Conservation (phyloP, 192 early-diverging fungal species). For the Mortierella hygrophila region DNA sequence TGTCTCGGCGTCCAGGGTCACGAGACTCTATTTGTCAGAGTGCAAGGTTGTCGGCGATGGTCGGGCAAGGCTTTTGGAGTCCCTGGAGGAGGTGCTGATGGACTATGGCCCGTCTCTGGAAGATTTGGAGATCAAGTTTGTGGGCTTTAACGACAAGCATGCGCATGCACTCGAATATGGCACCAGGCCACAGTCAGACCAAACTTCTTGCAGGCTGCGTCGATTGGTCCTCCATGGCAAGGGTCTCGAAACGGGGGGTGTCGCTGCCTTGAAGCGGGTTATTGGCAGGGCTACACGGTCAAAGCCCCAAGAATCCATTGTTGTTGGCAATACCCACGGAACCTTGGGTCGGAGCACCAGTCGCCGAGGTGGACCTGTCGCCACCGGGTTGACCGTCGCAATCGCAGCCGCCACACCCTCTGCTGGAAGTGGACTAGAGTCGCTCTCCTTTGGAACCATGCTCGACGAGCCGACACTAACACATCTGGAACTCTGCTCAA, state of each 20-base stretch:
- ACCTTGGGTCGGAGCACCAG: background rate
- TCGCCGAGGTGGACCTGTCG: background rate
- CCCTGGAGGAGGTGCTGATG: slow-evolving; percentile 39
- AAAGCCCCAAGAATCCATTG: background rate
- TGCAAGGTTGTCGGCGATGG: slow-evolving; percentile 28
- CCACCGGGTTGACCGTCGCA: background rate
- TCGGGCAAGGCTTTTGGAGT: slow-evolving; percentile 21
- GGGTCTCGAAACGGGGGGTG: slow-evolving; percentile 31
- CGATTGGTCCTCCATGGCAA: slow-evolving; percentile 52
- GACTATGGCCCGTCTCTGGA: slow-evolving; percentile 25
- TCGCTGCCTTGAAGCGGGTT: slow-evolving; percentile 22
- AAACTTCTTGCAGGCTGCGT: slow-evolving; percentile 22
- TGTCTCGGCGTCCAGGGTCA: slow-evolving; percentile 13
- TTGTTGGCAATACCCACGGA: background rate
- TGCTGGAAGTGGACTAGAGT: background rate
- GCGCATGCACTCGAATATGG: slow-evolving; percentile 49
- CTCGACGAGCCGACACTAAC: slow-evolving; percentile 28
- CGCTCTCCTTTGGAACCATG: slow-evolving; percentile 25
- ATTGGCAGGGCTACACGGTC: slow-evolving; percentile 24
- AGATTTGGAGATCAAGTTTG: slow-evolving; percentile 41
- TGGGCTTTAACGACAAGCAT: slow-evolving; percentile 51
- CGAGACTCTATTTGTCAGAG: slow-evolving; percentile 28
- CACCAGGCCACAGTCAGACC: slow-evolving; percentile 14
- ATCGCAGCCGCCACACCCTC: background rate
- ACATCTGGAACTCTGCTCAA: slow-evolving; percentile 40